Evolutionary conservation across 75 land plant genomes (phyloP), one percentile per base, ranked within the genome.

Genomic region (Chamaecyparis obtusa): DNA sequence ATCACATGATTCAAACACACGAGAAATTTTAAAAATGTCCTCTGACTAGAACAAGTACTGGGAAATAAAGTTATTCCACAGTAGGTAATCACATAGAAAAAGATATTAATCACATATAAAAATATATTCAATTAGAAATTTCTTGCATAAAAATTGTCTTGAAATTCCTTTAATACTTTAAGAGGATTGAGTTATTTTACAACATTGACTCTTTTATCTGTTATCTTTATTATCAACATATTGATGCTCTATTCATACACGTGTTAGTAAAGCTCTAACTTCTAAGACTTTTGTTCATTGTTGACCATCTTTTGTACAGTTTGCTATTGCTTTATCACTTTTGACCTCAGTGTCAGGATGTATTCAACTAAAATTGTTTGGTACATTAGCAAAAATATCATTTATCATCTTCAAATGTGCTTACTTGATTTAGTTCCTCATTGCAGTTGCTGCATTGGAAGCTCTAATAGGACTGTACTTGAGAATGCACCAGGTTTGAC

Each of bases 381-480:
- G 24, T 24, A 64, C 27, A 7, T 64, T 64, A 64, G 1, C 69
- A 5, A 64, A 21, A 64, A 21, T 75, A 5, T 64, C 27, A 64
- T 64, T 77, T 77, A 8, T 8, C 44, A 78, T 39, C 8, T 78
- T 17, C 37, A 78, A 19, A 41, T 19, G 21, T 78, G 43, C 81
- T 78, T 64, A 64, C 69, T 64, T 39, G 39, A 39, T 81, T 27
- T 44, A 44, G 83, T 81, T 6, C 11, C 11, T 81, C 51, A 46
- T 83, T 91, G 60, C 87, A 94, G 96, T 93, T 89, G 92, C 93
- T 84, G 91, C 96, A 1, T 55, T 87, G 69, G 96, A 94, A 86
- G 91, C 92, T 57, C 82, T 90, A 43, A 85, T 76, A 54, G 96
- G 93, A 49, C 80, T 94, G 3, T 3, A 92, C 74, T 84, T 94